Percentiles rank a stretch among this genome's conserved stretches.
Evolutionary conservation across 495 filamentous ascomycete species (phyloP).

Genomic region (Cenococcum geophilum): DNA sequence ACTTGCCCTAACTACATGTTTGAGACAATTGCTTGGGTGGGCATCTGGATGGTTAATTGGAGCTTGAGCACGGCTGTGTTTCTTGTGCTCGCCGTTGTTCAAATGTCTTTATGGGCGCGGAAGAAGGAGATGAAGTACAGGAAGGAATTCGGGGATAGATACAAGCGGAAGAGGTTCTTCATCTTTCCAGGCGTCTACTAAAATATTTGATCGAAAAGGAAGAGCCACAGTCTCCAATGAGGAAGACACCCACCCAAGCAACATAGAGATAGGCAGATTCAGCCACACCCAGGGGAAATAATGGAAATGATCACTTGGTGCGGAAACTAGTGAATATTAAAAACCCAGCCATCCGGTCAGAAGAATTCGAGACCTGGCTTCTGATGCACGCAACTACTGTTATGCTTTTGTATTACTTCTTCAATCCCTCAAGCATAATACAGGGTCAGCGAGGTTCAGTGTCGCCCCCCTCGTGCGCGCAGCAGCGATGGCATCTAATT

Average conservation of each 20-base stretch:
- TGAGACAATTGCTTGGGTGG: conserved; percentile 79
- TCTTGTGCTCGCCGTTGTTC: conserved; percentile 54
- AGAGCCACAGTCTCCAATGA: background rate
- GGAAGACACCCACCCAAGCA: background rate
- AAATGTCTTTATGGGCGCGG: conserved; percentile 81
- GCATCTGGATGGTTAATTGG: conserved; percentile 65
- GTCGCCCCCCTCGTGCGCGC: too few species aligned
- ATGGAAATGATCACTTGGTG: too few species aligned
- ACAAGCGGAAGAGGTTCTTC: conserved; percentile 77
- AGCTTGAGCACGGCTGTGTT: conserved; percentile 73
- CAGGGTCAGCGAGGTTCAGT: too few species aligned
- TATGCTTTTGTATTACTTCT: too few species aligned
- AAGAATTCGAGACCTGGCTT: too few species aligned
- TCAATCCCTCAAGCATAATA: too few species aligned
- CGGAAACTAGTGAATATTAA: too few species aligned
- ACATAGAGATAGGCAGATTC: background rate
- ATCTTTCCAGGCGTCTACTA: conserved; percentile 69
- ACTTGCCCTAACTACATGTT: conserved; percentile 98
- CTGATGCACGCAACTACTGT: too few species aligned
- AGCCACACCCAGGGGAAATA: conserved; percentile 1
- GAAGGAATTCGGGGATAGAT: conserved; percentile 81
- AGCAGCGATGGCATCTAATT: too few species aligned
- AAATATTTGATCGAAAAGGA: background rate
- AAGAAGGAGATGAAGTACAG: conserved; percentile 91
- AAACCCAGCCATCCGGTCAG: too few species aligned